Base-by-base conservation (phyloP, 2,329 filamentous ascomycete genomes). In the Tolypocladium nubicola region DNA sequence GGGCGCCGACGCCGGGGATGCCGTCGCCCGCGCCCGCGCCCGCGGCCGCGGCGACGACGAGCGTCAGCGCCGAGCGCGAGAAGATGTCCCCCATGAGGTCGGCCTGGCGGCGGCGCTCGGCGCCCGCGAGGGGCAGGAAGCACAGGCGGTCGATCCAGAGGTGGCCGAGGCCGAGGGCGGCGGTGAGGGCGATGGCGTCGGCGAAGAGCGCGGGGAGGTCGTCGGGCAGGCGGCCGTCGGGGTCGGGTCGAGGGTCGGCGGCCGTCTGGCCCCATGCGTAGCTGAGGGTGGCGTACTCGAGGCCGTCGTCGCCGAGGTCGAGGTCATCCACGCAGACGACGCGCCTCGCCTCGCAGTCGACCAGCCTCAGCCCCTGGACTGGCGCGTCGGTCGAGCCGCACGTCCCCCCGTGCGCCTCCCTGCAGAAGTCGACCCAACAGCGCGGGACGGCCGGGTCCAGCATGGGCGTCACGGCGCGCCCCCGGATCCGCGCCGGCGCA, bases 101-200 rank as follows among this genome's bases (percentile, higher is more conserved):
- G 37, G 68, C 59, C 52, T 74, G 70, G 8, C 63, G 61, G 23
- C 57, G 60, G 30, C 64, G 63, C 37, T 67, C 66, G n/a, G 60
- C 52, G 1, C 59, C 59, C n/a, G 64, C 64, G 23, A 64, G 65
- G 56, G 66, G 65, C 1, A 67, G 63, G 33, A 71, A 65, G 57
- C 72, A 74, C 56, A 68, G 71, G 13, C 64, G 67, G 54, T 74
- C 70, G 9, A 74, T 65, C 70, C 71, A 74, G 39, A 74, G 63
- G 60, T 73, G 73, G 26, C 64, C 69, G 16, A 67, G 70, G 7
- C 70, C 72, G 33, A 74, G 63, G 21, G 63, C 61, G 37, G 54
- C 60, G 16, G 70, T 68, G 6, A 72, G 59, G 2, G 64, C 56
- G 50, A 74, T 65, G 16, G 72, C 69, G 57, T 74, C 72, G 7